Conservation (phyloP, 2,329 filamentous ascomycete genomes). For the Sphaerostilbella broomeana region DNA sequence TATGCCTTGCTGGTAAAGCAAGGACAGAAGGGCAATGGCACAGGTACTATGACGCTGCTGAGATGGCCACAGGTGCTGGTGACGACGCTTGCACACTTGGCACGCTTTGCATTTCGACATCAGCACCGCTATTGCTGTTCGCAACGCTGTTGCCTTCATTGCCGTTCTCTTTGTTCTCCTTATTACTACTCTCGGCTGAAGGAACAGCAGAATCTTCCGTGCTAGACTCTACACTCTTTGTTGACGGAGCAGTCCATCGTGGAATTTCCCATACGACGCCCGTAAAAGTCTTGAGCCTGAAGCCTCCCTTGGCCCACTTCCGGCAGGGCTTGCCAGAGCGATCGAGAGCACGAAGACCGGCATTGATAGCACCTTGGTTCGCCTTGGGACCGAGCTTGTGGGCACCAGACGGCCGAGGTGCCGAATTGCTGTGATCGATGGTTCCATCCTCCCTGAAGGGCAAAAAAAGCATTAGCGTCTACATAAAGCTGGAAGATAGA, state of each 20-base stretch:
- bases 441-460: slow-evolving; percentile 54
- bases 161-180: slow-evolving; percentile 58
- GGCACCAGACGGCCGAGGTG: slow-evolving; percentile 43
- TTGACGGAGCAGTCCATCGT: slow-evolving; percentile 73
- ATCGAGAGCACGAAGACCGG: slow-evolving; percentile 87
- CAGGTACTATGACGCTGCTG: slow-evolving; percentile 35
- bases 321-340: slow-evolving; percentile 86
- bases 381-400: slow-evolving; percentile 94
- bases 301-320: slow-evolving; percentile 78
- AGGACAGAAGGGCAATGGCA: too few relatives aligned
- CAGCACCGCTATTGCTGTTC: slow-evolving; percentile 37
- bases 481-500: background rate
- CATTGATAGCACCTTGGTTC: slow-evolving; percentile 96
- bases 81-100: slow-evolving; percentile 48
- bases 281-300: slow-evolving; percentile 87
- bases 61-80: slow-evolving; percentile 42
- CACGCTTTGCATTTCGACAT: slow-evolving; percentile 48
- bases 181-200: slow-evolving; percentile 46
- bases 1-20: too few relatives aligned
- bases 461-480: slow-evolving; percentile 1
- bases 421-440: slow-evolving; percentile 49
- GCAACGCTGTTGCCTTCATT: slow-evolving; percentile 42
- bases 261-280: slow-evolving; percentile 75
- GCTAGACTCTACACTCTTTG: slow-evolving; percentile 40
- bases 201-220: slow-evolving; percentile 40